A percentile compares a stretch with the other conserved stretches of the same genome.
Conservation (phyloP, 208 protist genomes). For the Leishmania tropica region DNA sequence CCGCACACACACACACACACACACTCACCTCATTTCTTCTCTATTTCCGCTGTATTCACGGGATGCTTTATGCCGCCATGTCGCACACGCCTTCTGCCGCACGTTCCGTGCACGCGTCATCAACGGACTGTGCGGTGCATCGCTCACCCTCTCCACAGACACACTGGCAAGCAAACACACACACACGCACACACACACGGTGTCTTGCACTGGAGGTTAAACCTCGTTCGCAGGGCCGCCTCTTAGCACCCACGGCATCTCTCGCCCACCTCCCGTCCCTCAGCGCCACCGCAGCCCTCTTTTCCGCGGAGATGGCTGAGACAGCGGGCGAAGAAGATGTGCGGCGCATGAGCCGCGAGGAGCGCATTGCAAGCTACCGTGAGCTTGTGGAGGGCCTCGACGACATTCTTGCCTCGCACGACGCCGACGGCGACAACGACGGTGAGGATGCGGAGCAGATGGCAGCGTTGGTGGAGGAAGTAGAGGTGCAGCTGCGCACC, state of each 20-base stretch:
- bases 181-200: background rate
- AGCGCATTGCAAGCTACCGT: slow-evolving; percentile 35
- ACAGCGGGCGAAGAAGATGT: slow-evolving; percentile 24
- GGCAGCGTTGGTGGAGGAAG: slow-evolving; percentile 52
- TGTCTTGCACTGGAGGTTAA: background rate
- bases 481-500: slow-evolving; percentile 41
- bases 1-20: no score
- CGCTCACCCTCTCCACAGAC: background rate
- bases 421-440: slow-evolving; percentile 18
- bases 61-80: background rate
- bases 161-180: background rate
- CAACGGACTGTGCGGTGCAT: background rate
- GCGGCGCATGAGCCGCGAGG: slow-evolving; percentile 28
- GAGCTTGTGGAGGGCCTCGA: slow-evolving; percentile 32
- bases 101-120: background rate
- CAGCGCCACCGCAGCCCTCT: background rate
- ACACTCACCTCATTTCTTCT: no score
- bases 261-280: background rate
- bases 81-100: background rate
- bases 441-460: slow-evolving; percentile 46
- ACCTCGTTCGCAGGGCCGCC: background rate
- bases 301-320: background rate
- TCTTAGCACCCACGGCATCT: background rate
- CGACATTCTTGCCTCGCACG: slow-evolving; percentile 17
- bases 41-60: background rate